phyloP scores from a whole-genome alignment of 352 stramenopile species.

The Phytopythium cucurbitacearum region DNA sequence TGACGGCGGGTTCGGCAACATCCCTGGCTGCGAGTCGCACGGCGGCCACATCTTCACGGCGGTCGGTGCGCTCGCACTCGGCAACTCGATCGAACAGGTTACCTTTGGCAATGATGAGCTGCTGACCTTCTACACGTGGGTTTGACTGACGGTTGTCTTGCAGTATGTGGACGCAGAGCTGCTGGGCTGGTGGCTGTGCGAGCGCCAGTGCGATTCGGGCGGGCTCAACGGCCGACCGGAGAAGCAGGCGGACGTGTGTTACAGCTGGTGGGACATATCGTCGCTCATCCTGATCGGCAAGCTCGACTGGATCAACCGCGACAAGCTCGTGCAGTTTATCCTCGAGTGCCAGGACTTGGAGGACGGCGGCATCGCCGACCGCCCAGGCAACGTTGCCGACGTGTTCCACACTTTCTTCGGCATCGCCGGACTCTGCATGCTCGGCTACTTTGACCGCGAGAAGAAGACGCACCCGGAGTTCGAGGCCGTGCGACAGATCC shows the following conservation, averaged over 20 bases:
- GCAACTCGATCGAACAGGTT: constrained; percentile 49
- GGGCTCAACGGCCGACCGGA: constrained; percentile 96
- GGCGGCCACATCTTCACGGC: constrained; percentile 98
- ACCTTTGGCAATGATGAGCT: not conserved
- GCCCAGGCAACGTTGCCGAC: constrained; percentile 94
- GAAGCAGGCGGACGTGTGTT: constrained; percentile 99
- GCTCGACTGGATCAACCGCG: constrained; percentile 94
- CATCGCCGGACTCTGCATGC: constrained; percentile 92
- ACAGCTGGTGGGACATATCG: constrained; percentile 99
- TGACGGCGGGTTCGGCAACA: constrained; percentile 90
- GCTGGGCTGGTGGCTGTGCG: constrained; percentile 96
- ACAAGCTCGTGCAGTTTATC: constrained; percentile 93
- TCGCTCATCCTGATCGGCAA: constrained; percentile 94
- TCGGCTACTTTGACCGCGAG: constrained; percentile 89
- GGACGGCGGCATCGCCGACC: constrained; percentile 97
- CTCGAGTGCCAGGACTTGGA: constrained; percentile 95
- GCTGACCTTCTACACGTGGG: not conserved
- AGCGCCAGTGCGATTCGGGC: constrained; percentile 96
- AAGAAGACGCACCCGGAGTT: constrained; percentile 50
- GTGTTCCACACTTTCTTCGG: constrained; percentile 99
- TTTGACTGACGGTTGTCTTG: not conserved
- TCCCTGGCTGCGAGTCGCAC: constrained; percentile 95
- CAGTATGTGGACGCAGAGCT: constrained; percentile 86
- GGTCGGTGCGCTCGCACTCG: constrained; percentile 93
- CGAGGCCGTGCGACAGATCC: constrained; percentile 81